These are phyloP conservation scores for Mrakia gelida DNA, from an alignment of 768 basidiomycete species.

Conservation along the genomic window DNA sequence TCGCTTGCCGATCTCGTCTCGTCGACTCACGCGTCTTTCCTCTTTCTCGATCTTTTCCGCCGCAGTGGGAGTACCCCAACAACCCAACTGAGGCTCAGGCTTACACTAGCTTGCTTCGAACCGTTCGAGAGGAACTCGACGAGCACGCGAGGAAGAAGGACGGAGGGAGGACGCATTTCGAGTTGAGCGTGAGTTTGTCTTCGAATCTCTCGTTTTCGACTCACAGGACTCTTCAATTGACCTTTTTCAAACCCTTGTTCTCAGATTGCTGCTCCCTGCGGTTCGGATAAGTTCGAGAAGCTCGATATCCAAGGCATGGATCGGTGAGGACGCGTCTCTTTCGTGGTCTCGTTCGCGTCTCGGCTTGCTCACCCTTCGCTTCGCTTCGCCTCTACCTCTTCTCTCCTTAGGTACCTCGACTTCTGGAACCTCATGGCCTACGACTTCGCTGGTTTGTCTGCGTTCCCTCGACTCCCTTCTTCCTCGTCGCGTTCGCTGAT, in stretches of 20 bases:
- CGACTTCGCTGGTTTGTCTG: constrained; percentile 55
- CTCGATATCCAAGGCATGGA: constrained; percentile 56
- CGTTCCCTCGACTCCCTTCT: too few species aligned
- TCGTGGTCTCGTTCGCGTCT: constrained; percentile 78
- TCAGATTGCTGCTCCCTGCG: constrained; percentile 73
- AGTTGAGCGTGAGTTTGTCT: constrained; percentile 60
- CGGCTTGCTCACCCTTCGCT: background rate
- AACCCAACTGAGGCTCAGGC: constrained; percentile 71
- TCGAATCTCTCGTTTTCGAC: constrained; percentile 45
- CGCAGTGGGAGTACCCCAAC: constrained; percentile 74
- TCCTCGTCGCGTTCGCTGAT: too few species aligned
- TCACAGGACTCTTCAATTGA: too few species aligned
- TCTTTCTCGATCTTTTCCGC: background rate
- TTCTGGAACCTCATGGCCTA: constrained; percentile 94
- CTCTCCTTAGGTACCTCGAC: constrained; percentile 55
- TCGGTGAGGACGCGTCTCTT: constrained; percentile 78
- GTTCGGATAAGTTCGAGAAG: constrained; percentile 75
- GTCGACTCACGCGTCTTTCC: background rate
- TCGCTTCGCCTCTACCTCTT: too few species aligned
- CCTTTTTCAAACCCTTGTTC: too few species aligned
- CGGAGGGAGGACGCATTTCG: constrained; percentile 54
- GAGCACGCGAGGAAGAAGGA: constrained; percentile 66
- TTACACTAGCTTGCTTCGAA: constrained; percentile 74
- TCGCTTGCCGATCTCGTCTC: background rate
- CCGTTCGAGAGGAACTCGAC: constrained; percentile 71